A percentile compares a stretch with the other conserved stretches of the same genome.
These are phyloP conservation scores for Cyclotella choctawhatcheeana DNA, from an alignment of 108 stramenopile species.

Conservation along the genomic window DNA sequence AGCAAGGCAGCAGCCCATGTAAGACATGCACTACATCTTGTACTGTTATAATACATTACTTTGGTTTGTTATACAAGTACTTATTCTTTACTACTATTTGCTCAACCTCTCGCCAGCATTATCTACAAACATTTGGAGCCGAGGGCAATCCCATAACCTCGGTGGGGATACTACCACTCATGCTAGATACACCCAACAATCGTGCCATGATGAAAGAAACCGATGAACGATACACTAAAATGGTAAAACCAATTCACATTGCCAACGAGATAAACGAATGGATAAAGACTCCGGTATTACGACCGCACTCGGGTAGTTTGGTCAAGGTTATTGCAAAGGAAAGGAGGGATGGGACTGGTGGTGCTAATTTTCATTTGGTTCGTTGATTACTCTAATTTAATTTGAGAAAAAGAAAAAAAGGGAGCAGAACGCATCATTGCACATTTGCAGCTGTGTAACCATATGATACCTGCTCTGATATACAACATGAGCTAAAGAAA, in stretches of 20 bases:
- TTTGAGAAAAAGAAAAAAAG: neutral
- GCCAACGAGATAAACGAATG: conserved; percentile 79
- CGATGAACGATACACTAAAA: conserved; percentile 47
- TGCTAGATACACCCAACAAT: conserved; percentile 81
- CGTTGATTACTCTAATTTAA: conserved; percentile 24
- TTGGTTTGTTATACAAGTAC: no score
- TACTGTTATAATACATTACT: neutral
- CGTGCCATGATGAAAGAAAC: conserved; percentile 61
- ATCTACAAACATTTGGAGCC: conserved; percentile 70
- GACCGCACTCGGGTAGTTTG: conserved; percentile 83
- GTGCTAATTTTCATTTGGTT: conserved; percentile 66
- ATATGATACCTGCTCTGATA: no score
- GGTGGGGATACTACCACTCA: conserved; percentile 78
- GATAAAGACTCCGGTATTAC: conserved; percentile 61
- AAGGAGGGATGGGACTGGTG: conserved; percentile 52
- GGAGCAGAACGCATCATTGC: no score
- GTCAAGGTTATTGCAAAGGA: conserved; percentile 77
- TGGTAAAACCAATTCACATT: conserved; percentile 79
- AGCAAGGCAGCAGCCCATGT: conserved; percentile 22
- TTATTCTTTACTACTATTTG: no score
- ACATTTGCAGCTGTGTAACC: no score
- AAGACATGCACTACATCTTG: neutral
- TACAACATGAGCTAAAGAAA: no score
- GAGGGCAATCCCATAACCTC: conserved; percentile 52
- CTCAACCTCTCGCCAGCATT: no score